A percentile compares a stretch with the other conserved stretches of the same genome.
Evolutionary conservation across 2,329 filamentous ascomycete genomes (phyloP).

Genomic region (Phaeosphaeriaceae sp.): DNA sequence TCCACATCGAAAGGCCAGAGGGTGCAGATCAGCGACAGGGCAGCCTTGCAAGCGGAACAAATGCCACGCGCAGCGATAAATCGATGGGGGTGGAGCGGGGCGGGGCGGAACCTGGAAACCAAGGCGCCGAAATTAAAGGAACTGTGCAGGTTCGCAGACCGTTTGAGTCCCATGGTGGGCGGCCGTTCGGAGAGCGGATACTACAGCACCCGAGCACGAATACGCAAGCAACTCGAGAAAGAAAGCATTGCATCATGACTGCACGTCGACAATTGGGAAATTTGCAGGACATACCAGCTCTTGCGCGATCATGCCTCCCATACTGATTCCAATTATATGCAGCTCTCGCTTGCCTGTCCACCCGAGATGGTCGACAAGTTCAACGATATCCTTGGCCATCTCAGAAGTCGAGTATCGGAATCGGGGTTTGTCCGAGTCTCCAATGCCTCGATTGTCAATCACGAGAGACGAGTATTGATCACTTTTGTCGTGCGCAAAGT

Average conservation of each 20-base stretch:
- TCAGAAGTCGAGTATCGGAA: slow-evolving; percentile 80
- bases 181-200: slow-evolving; percentile 28
- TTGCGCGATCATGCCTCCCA: slow-evolving; percentile 93
- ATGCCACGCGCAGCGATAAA: not conserved
- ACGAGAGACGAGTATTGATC: slow-evolving; percentile 76
- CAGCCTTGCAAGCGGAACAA: not conserved
- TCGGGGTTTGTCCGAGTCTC: slow-evolving; percentile 77
- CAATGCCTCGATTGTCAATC: slow-evolving; percentile 86
- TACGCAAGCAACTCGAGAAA: not conserved
- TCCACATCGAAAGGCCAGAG: not conserved
- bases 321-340: slow-evolving; percentile 79
- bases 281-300: slow-evolving; percentile 64
- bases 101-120: slow-evolving; percentile 17
- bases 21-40: not conserved
- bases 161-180: slow-evolving; percentile 24
- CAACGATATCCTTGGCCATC: slow-evolving; percentile 81
- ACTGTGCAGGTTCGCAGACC: slow-evolving; percentile 15
- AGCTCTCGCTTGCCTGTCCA: slow-evolving; percentile 68
- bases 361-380: slow-evolving; percentile 71
- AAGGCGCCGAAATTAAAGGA: slow-evolving; percentile 31
- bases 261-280: slow-evolving; percentile 2
- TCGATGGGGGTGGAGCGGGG: slow-evolving; percentile 28
- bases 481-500: slow-evolving; percentile 77
- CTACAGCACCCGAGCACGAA: slow-evolving; percentile 27
- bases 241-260: slow-evolving; percentile 20